These are phyloP conservation scores for Mycena maculata DNA, from an alignment of 768 basidiomycete species.

Conservation along the genomic window DNA sequence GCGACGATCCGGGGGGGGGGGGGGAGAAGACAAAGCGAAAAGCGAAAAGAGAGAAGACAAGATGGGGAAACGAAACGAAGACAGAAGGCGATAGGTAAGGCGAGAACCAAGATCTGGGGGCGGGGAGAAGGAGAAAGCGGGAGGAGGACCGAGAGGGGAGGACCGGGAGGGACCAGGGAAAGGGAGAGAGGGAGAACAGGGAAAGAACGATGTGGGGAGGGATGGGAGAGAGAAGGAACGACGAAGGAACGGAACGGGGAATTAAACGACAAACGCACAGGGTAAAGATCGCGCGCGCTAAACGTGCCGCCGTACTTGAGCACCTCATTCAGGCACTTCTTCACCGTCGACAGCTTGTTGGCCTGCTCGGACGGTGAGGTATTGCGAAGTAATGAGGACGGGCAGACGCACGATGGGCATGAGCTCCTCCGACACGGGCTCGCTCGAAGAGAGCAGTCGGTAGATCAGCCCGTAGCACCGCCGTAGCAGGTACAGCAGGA, in stretches of 20 bases:
- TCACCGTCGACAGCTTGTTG: conserved; percentile 95
- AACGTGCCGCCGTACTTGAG: conserved; percentile 95
- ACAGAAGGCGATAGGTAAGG: too few species aligned
- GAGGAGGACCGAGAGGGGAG: too few species aligned
- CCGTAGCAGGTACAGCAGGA: conserved; percentile 90
- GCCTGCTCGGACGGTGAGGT: conserved; percentile 66
- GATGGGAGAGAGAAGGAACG: conserved; percentile 2
- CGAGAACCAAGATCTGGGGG: too few species aligned
- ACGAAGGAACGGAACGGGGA: conserved; percentile 6
- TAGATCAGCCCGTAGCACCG: conserved; percentile 98
- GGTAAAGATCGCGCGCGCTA: conserved; percentile 91
- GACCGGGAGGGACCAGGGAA: neutral
- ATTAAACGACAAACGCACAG: conserved; percentile 63
- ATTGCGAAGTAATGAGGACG: neutral
- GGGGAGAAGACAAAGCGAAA: neutral
- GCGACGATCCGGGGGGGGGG: neutral
- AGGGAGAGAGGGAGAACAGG: neutral
- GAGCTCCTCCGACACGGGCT: conserved; percentile 97
- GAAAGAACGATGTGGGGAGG: neutral
- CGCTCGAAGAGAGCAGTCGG: conserved; percentile 90
- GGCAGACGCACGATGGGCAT: conserved; percentile 83
- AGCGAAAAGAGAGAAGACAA: neutral
- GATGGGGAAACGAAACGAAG: too few species aligned
- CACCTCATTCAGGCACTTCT: conserved; percentile 97
- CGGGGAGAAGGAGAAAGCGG: too few species aligned